Conservation (phyloP, 306 rosid genomes). For the Luffa acutangula region DNA sequence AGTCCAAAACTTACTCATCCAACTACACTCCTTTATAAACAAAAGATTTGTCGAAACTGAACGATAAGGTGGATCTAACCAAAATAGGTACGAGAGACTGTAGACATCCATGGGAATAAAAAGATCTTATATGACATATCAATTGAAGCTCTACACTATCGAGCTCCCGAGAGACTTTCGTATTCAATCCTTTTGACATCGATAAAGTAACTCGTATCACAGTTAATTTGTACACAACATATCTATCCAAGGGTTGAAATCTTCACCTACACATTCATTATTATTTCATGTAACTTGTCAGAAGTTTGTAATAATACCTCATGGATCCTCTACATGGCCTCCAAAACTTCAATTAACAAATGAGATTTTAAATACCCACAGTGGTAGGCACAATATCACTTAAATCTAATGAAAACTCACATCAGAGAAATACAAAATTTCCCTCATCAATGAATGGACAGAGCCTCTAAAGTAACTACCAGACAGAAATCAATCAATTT, state of each 20-base stretch:
- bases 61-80: not conserved
- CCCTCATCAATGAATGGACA: conserved; percentile 1
- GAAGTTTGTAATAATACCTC: not conserved
- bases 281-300: not conserved
- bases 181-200: not conserved
- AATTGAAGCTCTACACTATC: not conserved
- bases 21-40: not conserved
- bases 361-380: not conserved
- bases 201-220: not conserved
- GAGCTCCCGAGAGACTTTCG: not conserved
- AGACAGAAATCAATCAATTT: not conserved
- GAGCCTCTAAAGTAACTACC: conserved; percentile 1
- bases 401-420: not conserved
- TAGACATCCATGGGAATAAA: not conserved
- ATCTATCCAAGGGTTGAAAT: not conserved
- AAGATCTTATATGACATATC: not conserved
- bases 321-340: not conserved
- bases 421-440: not conserved
- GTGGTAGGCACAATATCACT: not conserved
- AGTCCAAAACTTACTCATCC: not conserved
- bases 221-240: not conserved
- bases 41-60: not conserved
- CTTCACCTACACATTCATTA: not conserved
- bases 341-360: conserved; percentile 1
- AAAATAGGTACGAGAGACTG: not conserved